phyloP scores from a whole-genome alignment of 148 eudicot species.

The Fagopyrum tataricum region DNA sequence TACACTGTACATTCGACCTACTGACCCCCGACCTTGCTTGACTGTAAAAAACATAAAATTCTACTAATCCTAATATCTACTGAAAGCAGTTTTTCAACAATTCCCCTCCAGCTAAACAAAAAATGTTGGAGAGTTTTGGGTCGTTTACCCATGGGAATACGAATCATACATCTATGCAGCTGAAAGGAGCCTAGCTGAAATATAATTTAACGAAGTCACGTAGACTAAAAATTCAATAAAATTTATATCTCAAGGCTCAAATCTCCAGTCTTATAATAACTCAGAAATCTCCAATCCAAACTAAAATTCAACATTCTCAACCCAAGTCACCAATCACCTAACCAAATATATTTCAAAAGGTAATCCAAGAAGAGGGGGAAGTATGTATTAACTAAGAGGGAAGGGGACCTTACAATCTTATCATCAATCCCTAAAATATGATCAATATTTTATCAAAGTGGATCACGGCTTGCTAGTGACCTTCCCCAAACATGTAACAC shows the following conservation, averaged over 20 bases:
- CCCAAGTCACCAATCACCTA: not conserved
- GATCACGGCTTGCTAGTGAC: no score
- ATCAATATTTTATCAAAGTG: no score
- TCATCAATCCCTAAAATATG: no score
- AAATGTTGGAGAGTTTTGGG: not conserved
- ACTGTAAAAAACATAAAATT: not conserved
- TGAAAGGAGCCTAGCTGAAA: not conserved
- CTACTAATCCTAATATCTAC: not conserved
- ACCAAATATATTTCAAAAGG: not conserved
- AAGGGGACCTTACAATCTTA: no score
- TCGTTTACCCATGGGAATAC: not conserved
- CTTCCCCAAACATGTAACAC: no score
- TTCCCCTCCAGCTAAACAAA: not conserved
- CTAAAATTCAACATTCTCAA: not conserved
- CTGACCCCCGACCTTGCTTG: not conserved
- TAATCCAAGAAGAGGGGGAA: not conserved
- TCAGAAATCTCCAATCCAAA: not conserved
- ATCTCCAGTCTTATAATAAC: not conserved
- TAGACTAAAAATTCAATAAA: not conserved
- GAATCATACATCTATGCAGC: not conserved
- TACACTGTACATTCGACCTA: not conserved
- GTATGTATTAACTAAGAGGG: no score
- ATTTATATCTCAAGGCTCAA: not conserved
- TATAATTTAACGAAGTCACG: not conserved
- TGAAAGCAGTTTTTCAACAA: not conserved